Evolutionary conservation across 2,329 filamentous ascomycete species (phyloP), one percentile per base, ranked within the genome.

Genomic region (Sclerotiophoma versabilis): DNA sequence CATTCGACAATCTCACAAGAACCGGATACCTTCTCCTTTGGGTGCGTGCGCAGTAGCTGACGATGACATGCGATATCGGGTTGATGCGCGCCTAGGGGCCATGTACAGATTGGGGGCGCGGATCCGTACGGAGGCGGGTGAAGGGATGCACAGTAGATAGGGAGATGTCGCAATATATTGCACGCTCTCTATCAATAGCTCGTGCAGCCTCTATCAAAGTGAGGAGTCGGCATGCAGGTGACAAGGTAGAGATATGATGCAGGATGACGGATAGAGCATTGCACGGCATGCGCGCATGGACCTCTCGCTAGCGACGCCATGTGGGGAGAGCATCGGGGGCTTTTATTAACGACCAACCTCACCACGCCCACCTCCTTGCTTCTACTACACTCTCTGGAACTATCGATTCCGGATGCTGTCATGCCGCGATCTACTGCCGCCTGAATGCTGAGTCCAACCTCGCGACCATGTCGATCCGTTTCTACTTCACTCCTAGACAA

Each of bases 31-130:
- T 52, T 57, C 50, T 57, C 54, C 55, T 58, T 55, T 50, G 14
- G 47, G 34, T 38, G 44, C 11, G 37, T n/a, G 15, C 20, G 30
- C 12, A 38, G 29, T 37, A 32, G 42, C 46, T 51, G 46, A 36
- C 49, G 20, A 23, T 29, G 41, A 26, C 17, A 29, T 57, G 60
- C 62, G 62, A 65, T 63, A 56, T 65, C 62, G 62, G 62, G 46
- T 38, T 54, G 49, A 43, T 37, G 52, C 25, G 22, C 43, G 33
- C 26, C 27, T 22, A 27, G 34, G 44, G 41, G 17, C 2, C 27
- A 17, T 36, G 29, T 20, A 36, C 42, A 32, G 36, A 53, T 26
- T 15, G 42, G 49, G 46, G 23, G 11, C 7, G 23, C 17, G 12
- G 25, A 15, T 39, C 46, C 44, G 51, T 37, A 17, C 22, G 29